These are phyloP conservation scores for Capsicum rhomboideum DNA, from an alignment of 257 asterid species.

Conservation along the genomic window DNA sequence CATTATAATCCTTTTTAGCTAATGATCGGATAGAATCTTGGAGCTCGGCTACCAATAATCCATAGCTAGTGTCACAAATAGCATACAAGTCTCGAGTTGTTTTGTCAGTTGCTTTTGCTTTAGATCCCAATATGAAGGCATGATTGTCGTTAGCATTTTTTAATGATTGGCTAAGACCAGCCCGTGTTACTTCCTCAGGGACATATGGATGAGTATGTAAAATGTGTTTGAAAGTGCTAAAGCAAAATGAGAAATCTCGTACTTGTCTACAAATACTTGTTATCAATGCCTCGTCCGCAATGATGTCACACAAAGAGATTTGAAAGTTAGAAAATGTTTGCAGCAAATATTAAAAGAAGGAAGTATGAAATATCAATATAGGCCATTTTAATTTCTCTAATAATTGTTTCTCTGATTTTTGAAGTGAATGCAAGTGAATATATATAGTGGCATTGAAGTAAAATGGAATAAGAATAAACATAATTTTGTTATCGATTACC, in stretches of 20 bases:
- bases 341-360: neutral
- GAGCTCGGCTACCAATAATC: neutral
- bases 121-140: neutral
- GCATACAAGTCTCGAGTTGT: neutral
- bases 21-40: neutral
- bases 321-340: neutral
- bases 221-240: neutral
- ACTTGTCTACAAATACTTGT: neutral
- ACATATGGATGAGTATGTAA: neutral
- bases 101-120: neutral
- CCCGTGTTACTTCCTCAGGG: neutral
- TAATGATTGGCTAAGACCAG: neutral
- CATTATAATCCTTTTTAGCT: neutral
- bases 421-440: neutral
- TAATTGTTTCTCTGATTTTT: neutral
- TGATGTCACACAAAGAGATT: neutral
- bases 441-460: too few relatives aligned
- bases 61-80: neutral
- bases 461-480: too few relatives aligned
- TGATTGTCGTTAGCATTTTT: neutral
- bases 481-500: neutral
- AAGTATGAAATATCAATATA: neutral
- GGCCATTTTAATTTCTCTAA: neutral
- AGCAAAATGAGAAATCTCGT: neutral
- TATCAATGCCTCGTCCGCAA: neutral